A percentile compares a stretch with the other conserved stretches of the same genome.
Conservation (phyloP, 73 alveolate genomes). For the Uronychia setigera region DNA sequence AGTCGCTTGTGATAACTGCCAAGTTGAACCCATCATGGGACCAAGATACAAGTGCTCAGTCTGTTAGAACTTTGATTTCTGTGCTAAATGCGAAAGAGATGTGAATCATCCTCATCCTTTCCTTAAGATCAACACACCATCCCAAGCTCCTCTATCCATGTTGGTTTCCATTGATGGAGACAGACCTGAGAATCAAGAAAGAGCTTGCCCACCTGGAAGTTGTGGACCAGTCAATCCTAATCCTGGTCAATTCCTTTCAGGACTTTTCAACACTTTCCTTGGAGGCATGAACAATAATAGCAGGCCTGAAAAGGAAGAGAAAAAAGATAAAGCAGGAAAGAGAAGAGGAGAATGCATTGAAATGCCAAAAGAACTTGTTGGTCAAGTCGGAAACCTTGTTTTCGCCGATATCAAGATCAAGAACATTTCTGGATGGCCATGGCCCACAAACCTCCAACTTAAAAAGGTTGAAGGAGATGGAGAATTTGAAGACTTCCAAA, state of each 20-base stretch:
- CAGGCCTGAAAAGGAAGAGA: slow-evolving; percentile 3
- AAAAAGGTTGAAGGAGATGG: neutral
- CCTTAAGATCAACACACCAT: slow-evolving; percentile 80
- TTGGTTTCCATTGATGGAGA: neutral
- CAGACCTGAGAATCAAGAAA: neutral
- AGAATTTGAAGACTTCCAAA: neutral
- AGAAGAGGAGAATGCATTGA: neutral
- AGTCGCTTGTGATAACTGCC: slow-evolving; percentile 63
- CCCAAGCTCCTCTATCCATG: slow-evolving; percentile 57
- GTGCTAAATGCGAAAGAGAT: slow-evolving; percentile 67
- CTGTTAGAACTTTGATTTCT: slow-evolving; percentile 61
- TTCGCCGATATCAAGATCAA: neutral
- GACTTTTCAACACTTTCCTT: neutral
- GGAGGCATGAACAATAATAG: neutral
- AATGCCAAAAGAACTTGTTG: neutral
- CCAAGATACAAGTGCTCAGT: slow-evolving; percentile 63
- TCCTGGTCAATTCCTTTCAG: neutral
- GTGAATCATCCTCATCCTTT: slow-evolving; percentile 75
- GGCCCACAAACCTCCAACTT: neutral
- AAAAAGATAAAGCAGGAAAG: neutral
- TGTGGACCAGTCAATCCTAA: neutral
- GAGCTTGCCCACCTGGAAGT: neutral
- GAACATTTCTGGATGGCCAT: slow-evolving; percentile 3
- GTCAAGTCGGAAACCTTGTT: slow-evolving; percentile 3
- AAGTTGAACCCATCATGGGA: slow-evolving; percentile 55